A percentile compares a stretch with the other conserved stretches of the same genome.
phyloP scores from a whole-genome alignment of 2,329 filamentous ascomycete genomes.

The Plectosphaerella sp. region DNA sequence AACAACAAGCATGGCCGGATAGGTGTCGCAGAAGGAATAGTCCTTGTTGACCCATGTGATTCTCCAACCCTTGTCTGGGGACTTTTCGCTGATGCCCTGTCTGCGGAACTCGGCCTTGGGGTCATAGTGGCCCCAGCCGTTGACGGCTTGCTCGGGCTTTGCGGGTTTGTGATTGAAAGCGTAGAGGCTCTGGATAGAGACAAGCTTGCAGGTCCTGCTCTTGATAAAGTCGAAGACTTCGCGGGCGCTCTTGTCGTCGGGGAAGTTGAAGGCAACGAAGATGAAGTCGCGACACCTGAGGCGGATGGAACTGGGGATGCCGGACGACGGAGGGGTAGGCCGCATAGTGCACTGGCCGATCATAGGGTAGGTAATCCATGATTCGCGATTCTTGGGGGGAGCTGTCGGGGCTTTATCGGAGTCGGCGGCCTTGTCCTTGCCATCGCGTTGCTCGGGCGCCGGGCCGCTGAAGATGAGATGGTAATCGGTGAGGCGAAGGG shows the following conservation, averaged over 20 bases:
- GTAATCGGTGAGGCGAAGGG: slow-evolving; percentile 57
- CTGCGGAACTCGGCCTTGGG: slow-evolving; percentile 79
- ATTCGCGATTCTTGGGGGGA: slow-evolving; percentile 50
- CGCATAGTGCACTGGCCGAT: slow-evolving; percentile 76
- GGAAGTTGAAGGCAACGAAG: slow-evolving; percentile 87
- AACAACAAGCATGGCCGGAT: slow-evolving; percentile 79
- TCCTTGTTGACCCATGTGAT: slow-evolving; percentile 86
- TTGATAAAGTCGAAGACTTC: slow-evolving; percentile 88
- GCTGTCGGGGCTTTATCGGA: slow-evolving; percentile 4
- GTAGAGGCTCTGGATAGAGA: slow-evolving; percentile 81
- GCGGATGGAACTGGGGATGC: slow-evolving; percentile 75
- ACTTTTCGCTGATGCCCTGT: slow-evolving; percentile 81
- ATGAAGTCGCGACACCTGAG: slow-evolving; percentile 90
- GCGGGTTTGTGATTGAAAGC: slow-evolving; percentile 82
- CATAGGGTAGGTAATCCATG: slow-evolving; percentile 94
- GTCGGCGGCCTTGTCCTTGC: slow-evolving; percentile 1
- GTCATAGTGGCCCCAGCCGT: slow-evolving; percentile 84
- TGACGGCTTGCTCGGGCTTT: slow-evolving; percentile 65
- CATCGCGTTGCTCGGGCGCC: slow-evolving; percentile 22
- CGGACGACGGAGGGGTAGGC: slow-evolving; percentile 64
- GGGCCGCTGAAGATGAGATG: slow-evolving; percentile 53
- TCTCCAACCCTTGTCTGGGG: slow-evolving; percentile 77
- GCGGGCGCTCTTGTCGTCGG: slow-evolving; percentile 66
- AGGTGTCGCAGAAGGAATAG: slow-evolving; percentile 88
- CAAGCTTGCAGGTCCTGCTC: slow-evolving; percentile 73